These are phyloP conservation scores for Erysimum cheiri DNA, from an alignment of 441 rosid genomes.

Conservation along the genomic window DNA sequence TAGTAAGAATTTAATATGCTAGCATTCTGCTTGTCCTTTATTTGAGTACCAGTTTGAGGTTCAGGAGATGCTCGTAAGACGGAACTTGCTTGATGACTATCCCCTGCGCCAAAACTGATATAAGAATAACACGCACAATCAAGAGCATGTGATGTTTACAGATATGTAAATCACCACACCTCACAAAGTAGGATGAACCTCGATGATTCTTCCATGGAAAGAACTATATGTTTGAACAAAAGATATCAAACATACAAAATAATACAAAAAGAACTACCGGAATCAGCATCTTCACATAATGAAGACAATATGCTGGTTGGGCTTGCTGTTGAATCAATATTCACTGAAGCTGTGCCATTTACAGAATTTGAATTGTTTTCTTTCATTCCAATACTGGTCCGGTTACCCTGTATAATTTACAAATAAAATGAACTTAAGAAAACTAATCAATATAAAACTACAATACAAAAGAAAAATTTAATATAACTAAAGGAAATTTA, in stretches of 20 bases:
- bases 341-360: conserved; percentile 61
- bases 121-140: conserved; percentile 25
- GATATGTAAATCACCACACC: conserved; percentile 22
- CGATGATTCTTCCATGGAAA: conserved; percentile 18
- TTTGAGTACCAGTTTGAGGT: conserved; percentile 50
- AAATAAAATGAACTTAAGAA: conserved; percentile 20
- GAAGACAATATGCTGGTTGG: conserved; percentile 81
- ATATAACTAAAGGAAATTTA: background rate
- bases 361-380: conserved; percentile 53
- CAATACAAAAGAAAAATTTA: conserved; percentile 5
- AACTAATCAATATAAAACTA: conserved; percentile 11
- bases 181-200: conserved; percentile 8
- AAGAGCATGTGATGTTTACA: conserved; percentile 29
- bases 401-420: conserved; percentile 61
- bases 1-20: conserved; percentile 41
- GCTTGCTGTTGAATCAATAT: conserved; percentile 75
- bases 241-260: conserved; percentile 26
- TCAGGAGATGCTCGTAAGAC: conserved; percentile 45
- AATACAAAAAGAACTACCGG: conserved; percentile 57
- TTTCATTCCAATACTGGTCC: conserved; percentile 58
- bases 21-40: conserved; percentile 43
- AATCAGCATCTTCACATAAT: conserved; percentile 84
- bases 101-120: conserved; percentile 60
- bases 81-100: conserved; percentile 67
- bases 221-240: conserved; percentile 8